Conservation (phyloP, 1,139 yeast species). For the Kodamaea alishanica region DNA sequence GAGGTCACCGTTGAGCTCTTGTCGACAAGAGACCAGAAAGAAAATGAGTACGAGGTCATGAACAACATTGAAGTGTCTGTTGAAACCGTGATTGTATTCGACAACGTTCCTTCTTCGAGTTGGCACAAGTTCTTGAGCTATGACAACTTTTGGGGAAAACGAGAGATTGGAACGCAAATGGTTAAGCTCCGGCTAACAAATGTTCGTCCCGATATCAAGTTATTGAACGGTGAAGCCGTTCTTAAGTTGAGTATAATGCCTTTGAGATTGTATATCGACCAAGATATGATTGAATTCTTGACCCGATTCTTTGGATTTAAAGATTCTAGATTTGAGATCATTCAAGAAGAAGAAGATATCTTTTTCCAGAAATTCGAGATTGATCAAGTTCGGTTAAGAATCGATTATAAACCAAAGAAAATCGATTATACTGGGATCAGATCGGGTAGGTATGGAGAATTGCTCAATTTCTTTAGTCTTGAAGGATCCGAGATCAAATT, state of each 20-base stretch:
- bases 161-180: conserved; percentile 71
- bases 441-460: conserved; percentile 82
- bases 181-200: conserved; percentile 50
- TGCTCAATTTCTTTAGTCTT: conserved; percentile 80
- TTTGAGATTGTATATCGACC: conserved; percentile 80
- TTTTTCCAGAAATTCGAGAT: conserved; percentile 70
- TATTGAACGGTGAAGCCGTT: conserved; percentile 70
- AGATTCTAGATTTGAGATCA: conserved; percentile 61
- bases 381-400: conserved; percentile 57
- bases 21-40: conserved; percentile 47
- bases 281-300: conserved; percentile 84
- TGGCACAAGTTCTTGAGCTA: conserved; percentile 85
- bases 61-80: conserved; percentile 45
- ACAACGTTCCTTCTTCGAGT: conserved; percentile 81
- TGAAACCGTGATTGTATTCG: conserved; percentile 60
- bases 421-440: conserved; percentile 78
- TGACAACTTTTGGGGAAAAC: conserved; percentile 62
- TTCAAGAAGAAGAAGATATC: conserved; percentile 53
- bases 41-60: conserved; percentile 39
- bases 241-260: conserved; percentile 63
- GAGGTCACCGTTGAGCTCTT: conserved; percentile 45
- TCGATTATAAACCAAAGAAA: conserved; percentile 91
- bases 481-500: conserved; percentile 78
- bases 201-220: conserved; percentile 59
- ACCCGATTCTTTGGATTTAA: conserved; percentile 77